These are phyloP conservation scores for Ustilago nuda DNA, from an alignment of 1,284 basidiomycete genomes.

Conservation along the genomic window DNA sequence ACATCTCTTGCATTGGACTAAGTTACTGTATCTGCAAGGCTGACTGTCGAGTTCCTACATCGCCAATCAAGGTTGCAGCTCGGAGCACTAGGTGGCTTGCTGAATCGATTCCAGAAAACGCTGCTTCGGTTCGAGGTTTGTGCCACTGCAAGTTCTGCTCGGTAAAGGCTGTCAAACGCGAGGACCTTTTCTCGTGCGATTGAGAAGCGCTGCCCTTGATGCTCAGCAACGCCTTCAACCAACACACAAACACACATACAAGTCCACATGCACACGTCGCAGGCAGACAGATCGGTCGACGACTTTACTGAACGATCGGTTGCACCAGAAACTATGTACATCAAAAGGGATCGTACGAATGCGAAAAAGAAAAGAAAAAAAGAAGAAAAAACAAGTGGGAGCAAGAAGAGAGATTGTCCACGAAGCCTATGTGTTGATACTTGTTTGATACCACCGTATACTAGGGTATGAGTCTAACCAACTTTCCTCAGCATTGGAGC, in stretches of 20 bases:
- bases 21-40: background rate
- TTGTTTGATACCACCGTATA: background rate
- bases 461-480: background rate
- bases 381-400: background rate
- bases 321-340: background rate
- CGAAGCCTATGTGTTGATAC: background rate
- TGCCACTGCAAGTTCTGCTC: background rate
- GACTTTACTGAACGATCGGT: background rate
- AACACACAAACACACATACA: background rate
- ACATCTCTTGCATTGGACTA: background rate
- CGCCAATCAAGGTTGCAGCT: slow-evolving; percentile 1
- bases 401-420: background rate
- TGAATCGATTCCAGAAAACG: background rate
- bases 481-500: slow-evolving; percentile 45
- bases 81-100: background rate
- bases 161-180: background rate
- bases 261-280: background rate
- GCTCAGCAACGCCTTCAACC: background rate
- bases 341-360: background rate
- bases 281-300: background rate
- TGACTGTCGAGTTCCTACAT: slow-evolving; percentile 5
- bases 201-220: background rate
- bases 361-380: background rate
- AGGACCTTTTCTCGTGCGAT: slow-evolving; percentile 1
- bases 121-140: background rate